Conservation (phyloP, 306 rosid genomes). For the Glycyrrhiza uralensis region DNA sequence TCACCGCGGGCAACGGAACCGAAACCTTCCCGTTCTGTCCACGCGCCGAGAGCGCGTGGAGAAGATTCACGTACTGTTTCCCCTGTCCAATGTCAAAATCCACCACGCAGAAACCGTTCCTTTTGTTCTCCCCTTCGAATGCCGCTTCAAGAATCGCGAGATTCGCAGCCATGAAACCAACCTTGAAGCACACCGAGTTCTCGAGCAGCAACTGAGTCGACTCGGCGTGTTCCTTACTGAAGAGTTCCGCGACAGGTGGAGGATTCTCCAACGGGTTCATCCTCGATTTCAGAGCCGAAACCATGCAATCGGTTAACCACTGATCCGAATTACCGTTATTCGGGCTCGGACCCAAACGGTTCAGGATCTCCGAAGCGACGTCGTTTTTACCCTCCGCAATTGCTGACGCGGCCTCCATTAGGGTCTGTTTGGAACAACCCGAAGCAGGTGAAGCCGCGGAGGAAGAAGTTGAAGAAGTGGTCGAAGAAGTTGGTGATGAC, state of each 20-base stretch:
- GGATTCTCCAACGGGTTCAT: constrained; percentile 46
- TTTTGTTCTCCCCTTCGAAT: constrained; percentile 42
- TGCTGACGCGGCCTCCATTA: constrained; percentile 77
- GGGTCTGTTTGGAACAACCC: constrained; percentile 46
- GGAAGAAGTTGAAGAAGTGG: constrained; percentile 52
- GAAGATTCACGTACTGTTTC: constrained; percentile 48
- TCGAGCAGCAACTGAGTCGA: constrained; percentile 69
- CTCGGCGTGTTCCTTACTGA: constrained; percentile 49
- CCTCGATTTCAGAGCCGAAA: constrained; percentile 61
- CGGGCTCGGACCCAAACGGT: constrained; percentile 31
- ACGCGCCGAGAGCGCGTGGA: constrained; percentile 46
- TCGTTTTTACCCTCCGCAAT: constrained; percentile 72
- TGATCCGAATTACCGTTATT: constrained; percentile 48
- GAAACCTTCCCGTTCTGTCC: background rate
- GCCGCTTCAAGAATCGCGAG: constrained; percentile 73
- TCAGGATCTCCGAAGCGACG: constrained; percentile 55
- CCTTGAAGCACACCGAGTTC: constrained; percentile 49
- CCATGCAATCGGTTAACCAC: constrained; percentile 43
- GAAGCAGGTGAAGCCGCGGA: constrained; percentile 61
- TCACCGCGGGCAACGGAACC: too few species aligned
- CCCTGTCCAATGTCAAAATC: constrained; percentile 88
- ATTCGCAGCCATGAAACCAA: constrained; percentile 73
- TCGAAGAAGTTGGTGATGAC: constrained; percentile 69
- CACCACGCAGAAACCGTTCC: constrained; percentile 52
- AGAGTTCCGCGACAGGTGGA: constrained; percentile 48